Evolutionary conservation across 179 eudicot genomes (phyloP).

Genomic region (Spinacia oleracea): DNA sequence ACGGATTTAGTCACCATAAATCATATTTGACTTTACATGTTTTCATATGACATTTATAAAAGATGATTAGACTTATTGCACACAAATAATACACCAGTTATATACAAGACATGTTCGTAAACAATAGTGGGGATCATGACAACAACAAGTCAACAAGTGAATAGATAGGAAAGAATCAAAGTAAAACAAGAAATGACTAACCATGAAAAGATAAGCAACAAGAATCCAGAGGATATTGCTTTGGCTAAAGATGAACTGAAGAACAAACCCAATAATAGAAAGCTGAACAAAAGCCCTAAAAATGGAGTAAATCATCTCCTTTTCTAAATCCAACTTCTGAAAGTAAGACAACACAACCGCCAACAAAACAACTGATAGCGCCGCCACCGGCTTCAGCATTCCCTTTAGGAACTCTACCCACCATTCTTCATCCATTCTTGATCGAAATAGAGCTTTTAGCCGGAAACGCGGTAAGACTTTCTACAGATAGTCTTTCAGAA

Average conservation of each 20-base stretch:
- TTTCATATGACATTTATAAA: no score
- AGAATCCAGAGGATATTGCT: conserved; percentile 56
- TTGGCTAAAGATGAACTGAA: conserved; percentile 78
- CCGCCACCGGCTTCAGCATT: conserved; percentile 75
- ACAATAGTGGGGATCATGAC: no score
- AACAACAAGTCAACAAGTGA: no score
- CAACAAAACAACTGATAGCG: conserved; percentile 61
- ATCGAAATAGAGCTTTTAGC: no score
- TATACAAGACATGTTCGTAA: no score
- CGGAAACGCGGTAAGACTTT: no score
- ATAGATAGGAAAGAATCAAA: no score
- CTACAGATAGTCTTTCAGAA: no score
- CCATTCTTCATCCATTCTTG: conserved; percentile 63
- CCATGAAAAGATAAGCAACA: conserved; percentile 94
- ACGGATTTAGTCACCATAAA: no score
- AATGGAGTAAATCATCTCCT: conserved; percentile 75
- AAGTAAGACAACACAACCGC: conserved; percentile 61
- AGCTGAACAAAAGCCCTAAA: conserved; percentile 74
- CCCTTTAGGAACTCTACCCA: conserved; percentile 51
- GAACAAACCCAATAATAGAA: conserved; percentile 84
- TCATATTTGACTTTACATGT: no score
- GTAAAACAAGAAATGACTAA: conserved; percentile 23
- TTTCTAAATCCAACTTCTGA: conserved; percentile 58
- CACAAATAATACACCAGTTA: no score
- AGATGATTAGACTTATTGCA: no score